Evolutionary conservation across 2,329 filamentous ascomycete genomes (phyloP), one percentile per base, ranked within the genome.

Genomic region (Acrodontium crateriforme): DNA sequence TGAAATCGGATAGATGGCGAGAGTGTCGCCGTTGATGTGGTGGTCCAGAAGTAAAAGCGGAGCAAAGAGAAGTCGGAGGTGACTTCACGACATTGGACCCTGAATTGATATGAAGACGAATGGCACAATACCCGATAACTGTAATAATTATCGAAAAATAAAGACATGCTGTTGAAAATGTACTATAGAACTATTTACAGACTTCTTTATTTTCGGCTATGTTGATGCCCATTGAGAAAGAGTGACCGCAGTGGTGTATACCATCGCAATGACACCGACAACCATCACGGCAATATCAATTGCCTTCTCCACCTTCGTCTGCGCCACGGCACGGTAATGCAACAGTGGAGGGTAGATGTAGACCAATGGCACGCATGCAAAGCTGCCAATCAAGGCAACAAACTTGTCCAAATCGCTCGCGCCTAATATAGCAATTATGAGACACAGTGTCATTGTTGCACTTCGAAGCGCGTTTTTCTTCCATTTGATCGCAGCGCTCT

Each of bases 331-430:
- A 42, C 65, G 71, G 53, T 71, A 77, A 49, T 84, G 78, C 44
- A 84, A 46, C 36, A 65, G 74, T 1, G 78, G 67, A 23, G 79
- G 78, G 46, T 82, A 83, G 33, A 83, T 78, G 52, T 82, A 83
- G 8, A 83, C 77, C 38, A 83, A 53, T 9, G 78, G 78, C 29
- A 83, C 74, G 41, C 78, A 83, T 2, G 77, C 77, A 44, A 79
- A 72, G 19, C 69, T 74, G 9, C 78, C 78, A 38, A 82, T 81
- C 25, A 83, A 55, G 0, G 77, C 72, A 9, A 83, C 77, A 39
- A 82, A 82, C 36, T 76, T 74, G 52, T 83, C 77, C 35, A 83
- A 56, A 47, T 80, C 74, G 22, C 65, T 71, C 1, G 76, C 73
- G 10, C 77, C 77, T 2, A 71, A 41, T 9, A 77, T 69, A 10